These are phyloP conservation scores for Penicillium robsamsonii DNA, from an alignment of 495 filamentous ascomycete genomes.

Conservation along the genomic window DNA sequence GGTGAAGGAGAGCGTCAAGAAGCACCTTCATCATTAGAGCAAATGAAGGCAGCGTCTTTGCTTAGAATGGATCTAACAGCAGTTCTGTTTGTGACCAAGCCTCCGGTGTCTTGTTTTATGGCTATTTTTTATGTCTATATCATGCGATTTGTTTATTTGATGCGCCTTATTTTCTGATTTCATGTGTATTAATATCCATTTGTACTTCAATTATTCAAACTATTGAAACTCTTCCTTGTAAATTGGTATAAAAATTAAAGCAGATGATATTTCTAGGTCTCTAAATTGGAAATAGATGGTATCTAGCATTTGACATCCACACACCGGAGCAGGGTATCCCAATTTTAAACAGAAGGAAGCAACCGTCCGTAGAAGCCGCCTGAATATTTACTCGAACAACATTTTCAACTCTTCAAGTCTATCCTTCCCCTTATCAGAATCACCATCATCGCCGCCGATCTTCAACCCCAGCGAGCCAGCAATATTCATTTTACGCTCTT, in stretches of 20 bases:
- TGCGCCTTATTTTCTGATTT: neutral
- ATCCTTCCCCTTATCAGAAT: slow-evolving; percentile 89
- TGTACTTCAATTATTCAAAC: neutral
- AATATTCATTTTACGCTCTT: slow-evolving; percentile 86
- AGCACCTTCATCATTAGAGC: slow-evolving; percentile 25
- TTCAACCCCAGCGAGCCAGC: slow-evolving; percentile 88
- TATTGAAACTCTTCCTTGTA: neutral
- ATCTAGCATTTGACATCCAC: neutral
- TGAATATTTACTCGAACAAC: slow-evolving; percentile 64
- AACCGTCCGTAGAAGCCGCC: neutral
- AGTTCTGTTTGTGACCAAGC: neutral
- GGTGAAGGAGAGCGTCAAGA: slow-evolving; percentile 35
- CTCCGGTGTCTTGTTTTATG: neutral
- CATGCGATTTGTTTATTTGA: neutral
- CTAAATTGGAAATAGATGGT: neutral
- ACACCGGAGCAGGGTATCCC: neutral
- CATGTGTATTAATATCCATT: slow-evolving; percentile 3
- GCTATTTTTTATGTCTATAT: neutral
- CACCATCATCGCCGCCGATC: slow-evolving; percentile 58
- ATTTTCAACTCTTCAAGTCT: slow-evolving; percentile 92
- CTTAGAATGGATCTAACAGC: neutral
- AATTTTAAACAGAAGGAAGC: neutral
- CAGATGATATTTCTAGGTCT: neutral
- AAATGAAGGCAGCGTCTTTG: neutral
- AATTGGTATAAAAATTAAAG: neutral